Percentiles rank a stretch among this genome's conserved stretches.
phyloP scores from a whole-genome alignment of 225 moss, liverwort and hornwort genomes.

The Polytrichum formosum region DNA sequence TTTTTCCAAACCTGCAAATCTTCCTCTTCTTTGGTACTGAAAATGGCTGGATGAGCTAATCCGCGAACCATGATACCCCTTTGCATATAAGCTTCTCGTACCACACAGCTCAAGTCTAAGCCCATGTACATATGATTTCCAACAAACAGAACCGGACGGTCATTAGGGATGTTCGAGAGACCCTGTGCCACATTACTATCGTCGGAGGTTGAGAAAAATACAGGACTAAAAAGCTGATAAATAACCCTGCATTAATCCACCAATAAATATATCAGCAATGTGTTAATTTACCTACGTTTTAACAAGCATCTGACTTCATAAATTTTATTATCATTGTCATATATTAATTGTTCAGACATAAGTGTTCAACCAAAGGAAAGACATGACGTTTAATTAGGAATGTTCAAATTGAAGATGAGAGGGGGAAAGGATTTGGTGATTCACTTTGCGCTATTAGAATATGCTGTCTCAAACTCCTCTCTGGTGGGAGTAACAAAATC shows the following conservation, averaged over 20 bases:
- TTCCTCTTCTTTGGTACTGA: constrained; percentile 13
- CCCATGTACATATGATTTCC: constrained; percentile 85
- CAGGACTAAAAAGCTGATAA: constrained; percentile 62
- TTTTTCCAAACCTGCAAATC: constrained; percentile 36
- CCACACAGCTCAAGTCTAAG: constrained; percentile 59
- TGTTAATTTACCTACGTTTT: too few species aligned
- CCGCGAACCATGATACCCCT: constrained; percentile 61
- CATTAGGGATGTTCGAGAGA: constrained; percentile 58
- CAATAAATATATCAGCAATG: background rate
- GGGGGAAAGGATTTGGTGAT: too few species aligned
- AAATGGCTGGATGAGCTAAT: constrained; percentile 61
- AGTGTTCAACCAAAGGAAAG: too few species aligned
- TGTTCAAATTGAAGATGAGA: background rate
- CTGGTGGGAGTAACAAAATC: constrained; percentile 48
- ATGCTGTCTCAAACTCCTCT: constrained; percentile 36
- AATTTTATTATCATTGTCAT: too few species aligned
- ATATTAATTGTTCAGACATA: too few species aligned
- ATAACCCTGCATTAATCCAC: constrained; percentile 41
- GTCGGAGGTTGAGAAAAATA: constrained; percentile 53
- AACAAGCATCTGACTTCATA: too few species aligned
- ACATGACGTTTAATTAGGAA: too few species aligned
- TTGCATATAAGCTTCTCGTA: constrained; percentile 55
- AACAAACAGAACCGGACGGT: constrained; percentile 74
- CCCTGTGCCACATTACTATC: constrained; percentile 55
- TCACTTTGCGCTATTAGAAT: constrained; percentile 28